Base-by-base conservation (phyloP, 2,329 filamentous ascomycete species). In the Fusarium subtropicale region DNA sequence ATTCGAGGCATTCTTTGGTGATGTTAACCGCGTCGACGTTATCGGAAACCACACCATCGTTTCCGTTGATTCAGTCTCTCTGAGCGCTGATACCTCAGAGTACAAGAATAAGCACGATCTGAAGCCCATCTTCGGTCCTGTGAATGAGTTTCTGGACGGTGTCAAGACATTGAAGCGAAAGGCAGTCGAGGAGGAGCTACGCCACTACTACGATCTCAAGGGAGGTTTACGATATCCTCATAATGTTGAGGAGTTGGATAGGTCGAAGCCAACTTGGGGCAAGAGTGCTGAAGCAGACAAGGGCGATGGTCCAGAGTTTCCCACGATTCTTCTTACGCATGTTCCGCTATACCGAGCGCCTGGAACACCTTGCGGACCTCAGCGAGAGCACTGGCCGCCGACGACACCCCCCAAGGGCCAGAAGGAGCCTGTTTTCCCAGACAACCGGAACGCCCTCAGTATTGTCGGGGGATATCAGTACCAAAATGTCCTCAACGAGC, bases 11-110 rank as follows among this genome's bases (percentile, higher is more conserved):
- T 97, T 91, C 76, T 98, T 99, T 80, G 96, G 96, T 7, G 91
- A 96, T 57, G 88, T 90, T n/a, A 98, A 97, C 78, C 86, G 93
- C 11, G 90, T 99, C 22, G 94, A 98, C 77, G 86, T 98, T 7
- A 86, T 98, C 55, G 96, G 93, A 15, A 99, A 99, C 76, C 96
- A 99, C 78, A 97, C 93, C 0, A 94, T 99, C 76, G 92, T 99
- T 22, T 97, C 93, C 1, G 86, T 99, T 10, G 96, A 99, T 77
- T 88, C 91, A 0, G 90, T 97, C 7, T 97, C 94, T 0, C 80
- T 98, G 73, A 97, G 93, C 75, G 95, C 96, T 5, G 85, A 78
- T 45, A 83, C 83, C 3, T 87, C 87, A 3, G 77, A 82, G 48
- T 82, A 86, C 76, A 84, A 84, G 38, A 80, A 84, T 52, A 78